A percentile compares a stretch with the other conserved stretches of the same genome.
These are phyloP conservation scores for Begonia masoniana DNA, from an alignment of 306 rosid species.

Conservation along the genomic window DNA sequence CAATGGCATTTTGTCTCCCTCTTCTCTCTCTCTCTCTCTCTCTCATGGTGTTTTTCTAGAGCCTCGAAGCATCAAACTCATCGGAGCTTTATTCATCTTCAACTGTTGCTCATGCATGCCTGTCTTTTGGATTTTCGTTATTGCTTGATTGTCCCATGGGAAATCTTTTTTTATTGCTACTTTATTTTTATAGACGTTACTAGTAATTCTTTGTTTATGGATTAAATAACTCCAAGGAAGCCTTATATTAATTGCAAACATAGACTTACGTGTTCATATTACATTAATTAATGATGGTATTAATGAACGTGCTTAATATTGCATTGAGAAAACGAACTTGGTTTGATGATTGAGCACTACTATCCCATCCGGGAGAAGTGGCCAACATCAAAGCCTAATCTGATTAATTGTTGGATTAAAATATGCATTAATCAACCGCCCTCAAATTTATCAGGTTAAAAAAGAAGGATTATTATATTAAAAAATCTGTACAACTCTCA, in stretches of 20 bases:
- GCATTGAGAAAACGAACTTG: too few relatives aligned
- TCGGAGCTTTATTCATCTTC: not conserved
- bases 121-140: slow-evolving; percentile 5
- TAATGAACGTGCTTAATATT: too few relatives aligned
- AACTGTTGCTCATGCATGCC: slow-evolving; percentile 6
- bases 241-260: not conserved
- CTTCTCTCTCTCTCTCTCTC: slow-evolving; percentile 1
- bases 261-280: not conserved
- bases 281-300: too few relatives aligned
- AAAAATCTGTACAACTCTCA: too few relatives aligned
- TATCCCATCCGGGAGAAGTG: slow-evolving; percentile 23
- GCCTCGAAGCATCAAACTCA: not conserved
- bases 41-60: not conserved
- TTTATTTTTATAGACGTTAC: too few relatives aligned
- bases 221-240: slow-evolving; percentile 8
- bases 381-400: slow-evolving; percentile 44
- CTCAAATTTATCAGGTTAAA: slow-evolving; percentile 11
- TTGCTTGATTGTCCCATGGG: too few relatives aligned
- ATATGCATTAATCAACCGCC: slow-evolving; percentile 5
- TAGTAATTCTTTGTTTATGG: not conserved
- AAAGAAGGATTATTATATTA: slow-evolving; percentile 6
- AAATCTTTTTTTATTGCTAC: too few relatives aligned
- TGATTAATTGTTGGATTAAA: slow-evolving; percentile 26
- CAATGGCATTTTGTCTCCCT: slow-evolving; percentile 17
- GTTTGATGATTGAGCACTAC: too few relatives aligned